These are phyloP conservation scores for Arthroderma uncinatum DNA, from an alignment of 2,329 filamentous ascomycete genomes.

Conservation along the genomic window DNA sequence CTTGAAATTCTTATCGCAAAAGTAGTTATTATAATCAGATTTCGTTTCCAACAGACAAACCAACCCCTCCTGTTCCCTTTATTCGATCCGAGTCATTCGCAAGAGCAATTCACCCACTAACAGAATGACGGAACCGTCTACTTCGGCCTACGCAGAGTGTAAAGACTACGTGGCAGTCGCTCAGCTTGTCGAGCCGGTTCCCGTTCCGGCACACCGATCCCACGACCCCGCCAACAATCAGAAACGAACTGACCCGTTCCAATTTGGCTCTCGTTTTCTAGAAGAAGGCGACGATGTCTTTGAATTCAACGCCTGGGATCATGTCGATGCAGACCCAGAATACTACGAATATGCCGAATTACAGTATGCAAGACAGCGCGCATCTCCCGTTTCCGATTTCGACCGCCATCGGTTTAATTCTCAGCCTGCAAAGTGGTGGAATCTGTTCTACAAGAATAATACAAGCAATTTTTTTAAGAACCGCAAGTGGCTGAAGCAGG, in stretches of 20 bases:
- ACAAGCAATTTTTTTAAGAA: constrained; percentile 97
- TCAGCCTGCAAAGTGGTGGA: constrained; percentile 94
- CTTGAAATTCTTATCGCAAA: neutral
- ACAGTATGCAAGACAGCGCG: constrained; percentile 76
- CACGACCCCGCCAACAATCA: constrained; percentile 60
- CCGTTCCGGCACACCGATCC: constrained; percentile 48
- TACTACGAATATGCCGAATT: constrained; percentile 77
- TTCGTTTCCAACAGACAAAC: neutral
- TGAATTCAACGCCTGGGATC: constrained; percentile 98
- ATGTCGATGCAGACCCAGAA: constrained; percentile 81
- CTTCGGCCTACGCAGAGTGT: constrained; percentile 15
- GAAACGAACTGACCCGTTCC: constrained; percentile 85
- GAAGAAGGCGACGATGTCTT: constrained; percentile 80
- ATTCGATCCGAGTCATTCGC: constrained; percentile 6
- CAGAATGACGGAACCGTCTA: constrained; percentile 1
- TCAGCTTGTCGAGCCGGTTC: constrained; percentile 39
- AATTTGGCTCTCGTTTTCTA: constrained; percentile 83
- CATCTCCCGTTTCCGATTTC: constrained; percentile 80
- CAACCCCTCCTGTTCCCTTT: neutral
- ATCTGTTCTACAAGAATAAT: constrained; percentile 96
- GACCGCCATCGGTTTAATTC: constrained; percentile 83
- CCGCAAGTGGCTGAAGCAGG: constrained; percentile 90
- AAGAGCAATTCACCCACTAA: constrained; percentile 10
- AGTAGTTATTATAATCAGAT: neutral
- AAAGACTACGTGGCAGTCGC: constrained; percentile 24